These are phyloP conservation scores for Globisporangium spinosum DNA, from an alignment of 352 stramenopile genomes.

Conservation along the genomic window DNA sequence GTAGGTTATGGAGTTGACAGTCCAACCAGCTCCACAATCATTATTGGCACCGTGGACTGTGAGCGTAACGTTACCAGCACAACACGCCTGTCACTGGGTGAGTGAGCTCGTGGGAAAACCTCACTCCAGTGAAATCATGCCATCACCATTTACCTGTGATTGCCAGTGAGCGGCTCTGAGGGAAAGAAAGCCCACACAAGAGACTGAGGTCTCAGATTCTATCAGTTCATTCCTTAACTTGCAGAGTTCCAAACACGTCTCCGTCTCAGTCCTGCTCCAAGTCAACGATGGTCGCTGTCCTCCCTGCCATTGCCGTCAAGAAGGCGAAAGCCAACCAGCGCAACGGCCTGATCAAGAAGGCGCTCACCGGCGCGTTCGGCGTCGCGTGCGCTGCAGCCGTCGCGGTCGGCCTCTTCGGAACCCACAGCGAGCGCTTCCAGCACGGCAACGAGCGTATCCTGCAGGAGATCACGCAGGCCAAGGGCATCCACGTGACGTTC, in stretches of 20 bases:
- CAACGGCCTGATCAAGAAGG: slow-evolving; percentile 10
- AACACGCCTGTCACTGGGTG: background rate
- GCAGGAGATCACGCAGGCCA: slow-evolving; percentile 23
- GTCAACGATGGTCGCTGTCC: slow-evolving; percentile 6
- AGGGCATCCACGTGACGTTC: slow-evolving; percentile 29
- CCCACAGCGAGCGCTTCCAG: slow-evolving; percentile 21
- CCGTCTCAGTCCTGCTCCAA: background rate
- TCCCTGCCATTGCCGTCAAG: background rate
- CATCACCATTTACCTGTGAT: background rate
- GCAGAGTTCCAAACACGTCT: background rate
- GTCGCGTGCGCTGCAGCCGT: slow-evolving; percentile 7
- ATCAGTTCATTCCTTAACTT: slow-evolving; percentile 12
- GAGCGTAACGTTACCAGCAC: too few species aligned
- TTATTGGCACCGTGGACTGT: too few species aligned
- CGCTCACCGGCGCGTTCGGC: slow-evolving; percentile 6
- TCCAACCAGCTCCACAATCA: background rate
- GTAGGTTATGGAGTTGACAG: background rate
- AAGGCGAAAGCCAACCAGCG: background rate
- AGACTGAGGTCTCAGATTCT: background rate
- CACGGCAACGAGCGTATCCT: slow-evolving; percentile 24
- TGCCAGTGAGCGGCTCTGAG: background rate
- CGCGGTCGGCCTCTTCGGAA: slow-evolving; percentile 23
- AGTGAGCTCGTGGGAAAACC: background rate
- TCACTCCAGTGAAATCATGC: background rate
- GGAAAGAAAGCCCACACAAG: background rate